phyloP scores from a whole-genome alignment of 1,284 basidiomycete genomes.

The Leccinum fuscescens region DNA sequence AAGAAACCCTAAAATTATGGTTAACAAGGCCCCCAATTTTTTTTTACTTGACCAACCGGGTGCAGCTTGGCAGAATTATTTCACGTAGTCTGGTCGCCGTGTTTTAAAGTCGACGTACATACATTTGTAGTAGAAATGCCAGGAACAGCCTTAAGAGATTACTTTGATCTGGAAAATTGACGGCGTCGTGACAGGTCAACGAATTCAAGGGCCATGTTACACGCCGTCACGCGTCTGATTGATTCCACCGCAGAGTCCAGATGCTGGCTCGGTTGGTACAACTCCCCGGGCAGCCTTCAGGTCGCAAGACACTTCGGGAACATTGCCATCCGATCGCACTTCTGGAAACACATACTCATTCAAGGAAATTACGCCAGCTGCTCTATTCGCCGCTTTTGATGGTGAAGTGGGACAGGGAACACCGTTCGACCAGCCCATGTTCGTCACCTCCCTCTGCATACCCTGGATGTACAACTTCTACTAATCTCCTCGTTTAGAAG shows the following conservation, averaged over 20 bases:
- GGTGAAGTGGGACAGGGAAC: slow-evolving; percentile 18
- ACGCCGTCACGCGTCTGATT: too few species aligned
- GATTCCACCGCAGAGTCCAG: slow-evolving; percentile 2
- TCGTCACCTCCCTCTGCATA: slow-evolving; percentile 26
- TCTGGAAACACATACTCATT: slow-evolving; percentile 30
- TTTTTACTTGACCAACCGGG: too few species aligned
- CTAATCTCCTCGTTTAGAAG: slow-evolving; percentile 24
- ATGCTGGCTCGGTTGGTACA: slow-evolving; percentile 37
- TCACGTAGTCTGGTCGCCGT: too few species aligned
- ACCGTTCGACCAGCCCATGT: slow-evolving; percentile 29
- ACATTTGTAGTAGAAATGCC: too few species aligned
- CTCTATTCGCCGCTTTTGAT: slow-evolving; percentile 27
- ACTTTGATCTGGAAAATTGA: too few species aligned
- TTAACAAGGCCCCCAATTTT: too few species aligned
- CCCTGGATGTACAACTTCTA: slow-evolving; percentile 31
- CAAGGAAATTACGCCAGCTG: slow-evolving; percentile 18
- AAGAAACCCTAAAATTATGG: too few species aligned
- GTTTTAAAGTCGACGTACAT: too few species aligned
- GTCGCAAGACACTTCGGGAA: slow-evolving; percentile 30
- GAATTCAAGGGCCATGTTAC: too few species aligned
- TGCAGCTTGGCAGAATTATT: too few species aligned
- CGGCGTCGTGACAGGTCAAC: too few species aligned
- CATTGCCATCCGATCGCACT: slow-evolving; percentile 21
- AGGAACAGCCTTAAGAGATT: too few species aligned
- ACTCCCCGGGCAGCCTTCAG: slow-evolving; percentile 31